These are phyloP conservation scores for Hymenoscyphus scutula DNA, from an alignment of 2,329 filamentous ascomycete species.

Conservation along the genomic window DNA sequence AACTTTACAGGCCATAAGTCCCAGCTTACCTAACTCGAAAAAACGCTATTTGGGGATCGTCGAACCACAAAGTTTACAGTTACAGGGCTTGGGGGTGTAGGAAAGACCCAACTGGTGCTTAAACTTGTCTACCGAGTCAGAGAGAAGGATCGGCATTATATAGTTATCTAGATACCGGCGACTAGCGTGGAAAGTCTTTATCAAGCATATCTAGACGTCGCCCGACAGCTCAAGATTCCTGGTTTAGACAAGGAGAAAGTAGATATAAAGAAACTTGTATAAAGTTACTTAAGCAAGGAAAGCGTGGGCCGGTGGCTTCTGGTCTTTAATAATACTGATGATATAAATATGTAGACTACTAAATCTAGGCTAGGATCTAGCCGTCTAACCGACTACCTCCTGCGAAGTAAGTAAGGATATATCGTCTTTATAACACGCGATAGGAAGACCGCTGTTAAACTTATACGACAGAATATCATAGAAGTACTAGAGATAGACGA, in stretches of 20 bases:
- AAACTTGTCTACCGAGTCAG: slow-evolving; percentile 8
- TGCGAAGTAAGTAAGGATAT: slow-evolving; percentile 5
- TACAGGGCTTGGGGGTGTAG: slow-evolving; percentile 6
- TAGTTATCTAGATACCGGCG: slow-evolving; percentile 10
- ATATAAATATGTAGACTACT: slow-evolving; percentile 5
- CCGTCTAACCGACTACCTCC: slow-evolving; percentile 9
- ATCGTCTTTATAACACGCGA: slow-evolving; percentile 8
- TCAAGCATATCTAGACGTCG: slow-evolving; percentile 8
- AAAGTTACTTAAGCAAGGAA: slow-evolving; percentile 8
- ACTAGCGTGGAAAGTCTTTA: slow-evolving; percentile 5
- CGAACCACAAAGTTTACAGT: slow-evolving; percentile 5
- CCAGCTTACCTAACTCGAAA: slow-evolving; percentile 7
- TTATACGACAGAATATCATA: not conserved
- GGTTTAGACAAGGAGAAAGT: slow-evolving; percentile 5
- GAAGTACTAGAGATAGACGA: slow-evolving; percentile 6
- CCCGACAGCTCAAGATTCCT: slow-evolving; percentile 1
- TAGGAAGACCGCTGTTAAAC: slow-evolving; percentile 8
- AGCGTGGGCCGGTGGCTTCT: slow-evolving; percentile 7
- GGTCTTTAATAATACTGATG: slow-evolving; percentile 8
- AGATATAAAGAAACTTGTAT: slow-evolving; percentile 2
- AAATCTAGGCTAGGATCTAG: not conserved
- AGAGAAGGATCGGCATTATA: not conserved
- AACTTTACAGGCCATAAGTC: slow-evolving; percentile 1
- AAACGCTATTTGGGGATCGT: not conserved
- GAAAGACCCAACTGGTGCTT: slow-evolving; percentile 6